A percentile compares a stretch with the other conserved stretches of the same genome.
phyloP scores from a whole-genome alignment of 768 basidiomycete species.

The Boletus rubroflammeus region DNA sequence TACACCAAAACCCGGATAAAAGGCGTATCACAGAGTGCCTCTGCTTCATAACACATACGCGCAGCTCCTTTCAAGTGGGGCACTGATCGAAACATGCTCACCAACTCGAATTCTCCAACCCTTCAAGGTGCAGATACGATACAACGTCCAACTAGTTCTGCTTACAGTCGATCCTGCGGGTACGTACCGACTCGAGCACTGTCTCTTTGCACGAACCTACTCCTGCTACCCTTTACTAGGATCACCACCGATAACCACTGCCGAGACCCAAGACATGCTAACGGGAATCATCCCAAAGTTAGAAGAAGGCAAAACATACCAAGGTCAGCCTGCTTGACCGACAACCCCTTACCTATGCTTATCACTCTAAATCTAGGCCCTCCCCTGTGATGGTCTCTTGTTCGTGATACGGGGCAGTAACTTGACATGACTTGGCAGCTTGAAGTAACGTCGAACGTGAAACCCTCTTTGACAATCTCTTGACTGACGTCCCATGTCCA shows the following conservation, averaged over 20 bases:
- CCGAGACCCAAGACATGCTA: background rate
- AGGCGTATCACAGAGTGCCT: background rate
- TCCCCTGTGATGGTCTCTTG: background rate
- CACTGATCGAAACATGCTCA: background rate
- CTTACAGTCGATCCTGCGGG: background rate
- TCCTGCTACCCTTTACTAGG: background rate
- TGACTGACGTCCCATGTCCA: background rate
- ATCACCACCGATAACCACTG: background rate
- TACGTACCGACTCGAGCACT: background rate
- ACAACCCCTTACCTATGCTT: background rate
- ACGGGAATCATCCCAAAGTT: background rate
- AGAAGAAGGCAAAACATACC: background rate
- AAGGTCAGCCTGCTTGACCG: conserved; percentile 3
- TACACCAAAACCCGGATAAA: conserved; percentile 2
- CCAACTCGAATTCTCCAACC: too few species aligned
- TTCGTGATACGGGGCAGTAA: conserved; percentile 15
- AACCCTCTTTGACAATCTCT: background rate
- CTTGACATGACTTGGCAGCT: conserved; percentile 4
- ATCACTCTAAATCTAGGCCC: background rate
- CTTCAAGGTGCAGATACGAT: too few species aligned
- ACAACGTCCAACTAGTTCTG: too few species aligned
- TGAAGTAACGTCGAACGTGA: background rate
- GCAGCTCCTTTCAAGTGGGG: background rate
- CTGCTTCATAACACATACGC: background rate
- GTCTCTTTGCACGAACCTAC: background rate